Evolutionary conservation across 805 yeast genomes (phyloP), one percentile per base, ranked within the genome.

Genomic region (Pichia occidentalis): DNA sequence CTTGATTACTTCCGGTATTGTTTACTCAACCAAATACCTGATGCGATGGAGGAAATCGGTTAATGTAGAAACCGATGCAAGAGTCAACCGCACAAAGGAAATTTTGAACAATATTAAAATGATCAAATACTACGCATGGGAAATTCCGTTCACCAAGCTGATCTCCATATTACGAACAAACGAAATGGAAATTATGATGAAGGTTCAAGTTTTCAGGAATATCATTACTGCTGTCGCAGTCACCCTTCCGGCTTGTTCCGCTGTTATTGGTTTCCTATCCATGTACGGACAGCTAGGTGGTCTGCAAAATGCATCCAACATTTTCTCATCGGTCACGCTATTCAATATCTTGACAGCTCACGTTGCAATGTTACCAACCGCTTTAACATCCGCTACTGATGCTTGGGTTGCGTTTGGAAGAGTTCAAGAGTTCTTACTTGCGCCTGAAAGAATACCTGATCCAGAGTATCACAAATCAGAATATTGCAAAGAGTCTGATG

Each of bases 111-210:
- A 82, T 47, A 73, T 88, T 70, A 85, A 83, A 53, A 70, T 80
- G 56, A 84, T 88, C 57, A 88, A 88, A 63, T 83, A 73, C 56
- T 88, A 87, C 56, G 84, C 94, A 1, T 88, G 96, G 96, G 97
- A 88, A 60, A 68, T 67, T 23, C 87, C 96, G 1, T 88, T 85
- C 55, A 68, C 68, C 37, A 57, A 68, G 8, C 63, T 70, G 36
- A 70, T 88, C 24, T 52, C 73, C 12, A 68, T 65, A 10, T 65
- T 74, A 20, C 73, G 97, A 55, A 50, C 54, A 0, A 53, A 63
- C 16, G 97, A 87, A 60, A 77, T 84, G 71, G 48, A 52, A 4
- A 64, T 67, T 35, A 70, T 88, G 42, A 69, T 77, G 45, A 65
- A 61, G 37, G 73, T 85, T 66, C 88, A 83, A 51, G 65, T 77